These are phyloP conservation scores for Magnolia officinalis DNA, from an alignment of 164 flowering plant species.

Conservation along the genomic window DNA sequence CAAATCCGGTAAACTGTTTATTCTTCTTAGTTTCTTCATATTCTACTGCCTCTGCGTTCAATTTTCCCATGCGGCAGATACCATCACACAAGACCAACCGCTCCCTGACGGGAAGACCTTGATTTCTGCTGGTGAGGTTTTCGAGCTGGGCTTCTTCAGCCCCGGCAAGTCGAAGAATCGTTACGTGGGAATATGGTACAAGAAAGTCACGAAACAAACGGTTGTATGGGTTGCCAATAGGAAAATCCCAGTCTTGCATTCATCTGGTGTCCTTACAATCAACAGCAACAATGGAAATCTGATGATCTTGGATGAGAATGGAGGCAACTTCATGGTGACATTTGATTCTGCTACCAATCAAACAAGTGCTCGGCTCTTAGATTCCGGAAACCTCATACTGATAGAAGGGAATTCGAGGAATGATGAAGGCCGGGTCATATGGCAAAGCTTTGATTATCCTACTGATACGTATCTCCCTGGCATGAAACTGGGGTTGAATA, in stretches of 20 bases:
- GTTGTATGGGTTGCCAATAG: conserved; percentile 50
- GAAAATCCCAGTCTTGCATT: conserved; percentile 23
- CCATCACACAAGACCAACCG: background rate
- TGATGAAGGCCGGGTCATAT: conserved; percentile 13
- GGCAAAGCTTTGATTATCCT: conserved; percentile 65
- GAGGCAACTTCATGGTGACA: background rate
- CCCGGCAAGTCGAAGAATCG: conserved; percentile 3
- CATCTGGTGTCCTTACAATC: conserved; percentile 10
- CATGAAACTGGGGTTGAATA: conserved; percentile 44
- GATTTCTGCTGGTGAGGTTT: conserved; percentile 16
- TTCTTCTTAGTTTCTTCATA: background rate
- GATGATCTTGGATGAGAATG: conserved; percentile 14
- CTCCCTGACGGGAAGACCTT: conserved; percentile 5
- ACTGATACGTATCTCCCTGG: conserved; percentile 32
- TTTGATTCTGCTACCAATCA: background rate
- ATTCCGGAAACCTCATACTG: conserved; percentile 25
- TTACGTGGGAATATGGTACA: conserved; percentile 43
- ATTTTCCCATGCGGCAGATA: background rate
- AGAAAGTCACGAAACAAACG: background rate
- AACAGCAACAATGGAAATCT: conserved; percentile 17
- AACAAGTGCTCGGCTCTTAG: conserved; percentile 16
- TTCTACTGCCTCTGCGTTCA: too few relatives aligned
- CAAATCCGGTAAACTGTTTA: too few relatives aligned
- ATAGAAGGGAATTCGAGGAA: background rate
- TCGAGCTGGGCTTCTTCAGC: conserved; percentile 25